These are phyloP conservation scores for Malus asiatica DNA, from an alignment of 306 rosid genomes.

Conservation along the genomic window DNA sequence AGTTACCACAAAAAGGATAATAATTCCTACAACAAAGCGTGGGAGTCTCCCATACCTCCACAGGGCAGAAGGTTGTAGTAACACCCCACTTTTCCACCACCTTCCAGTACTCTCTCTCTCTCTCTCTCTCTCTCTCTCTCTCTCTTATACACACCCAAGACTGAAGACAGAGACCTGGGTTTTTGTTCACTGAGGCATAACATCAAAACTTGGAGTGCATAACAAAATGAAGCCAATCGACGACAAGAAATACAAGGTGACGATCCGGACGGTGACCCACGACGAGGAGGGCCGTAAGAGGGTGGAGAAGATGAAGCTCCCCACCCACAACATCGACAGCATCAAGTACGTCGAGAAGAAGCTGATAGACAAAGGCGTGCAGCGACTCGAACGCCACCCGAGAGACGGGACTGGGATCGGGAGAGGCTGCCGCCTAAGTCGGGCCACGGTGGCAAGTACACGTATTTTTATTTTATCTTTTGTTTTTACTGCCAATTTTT, in stretches of 20 bases:
- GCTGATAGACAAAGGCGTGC: conserved; percentile 54
- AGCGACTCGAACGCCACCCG: conserved; percentile 66
- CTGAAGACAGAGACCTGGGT: background rate
- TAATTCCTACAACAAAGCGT: conserved; percentile 1
- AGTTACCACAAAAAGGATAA: background rate
- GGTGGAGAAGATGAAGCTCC: conserved; percentile 46
- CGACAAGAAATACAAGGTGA: conserved; percentile 27
- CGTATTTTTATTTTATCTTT: no score
- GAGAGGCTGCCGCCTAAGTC: conserved; percentile 44
- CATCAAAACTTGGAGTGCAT: background rate
- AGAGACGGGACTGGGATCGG: conserved; percentile 38
- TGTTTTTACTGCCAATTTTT: no score
- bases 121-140: no score
- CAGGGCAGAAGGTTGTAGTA: conserved; percentile 25
- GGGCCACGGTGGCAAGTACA: conserved; percentile 53
- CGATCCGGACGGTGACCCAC: conserved; percentile 46
- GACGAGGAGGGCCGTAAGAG: conserved; percentile 61
- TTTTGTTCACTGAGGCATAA: background rate
- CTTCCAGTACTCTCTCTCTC: background rate
- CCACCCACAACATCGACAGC: conserved; percentile 53
- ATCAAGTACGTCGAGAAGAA: conserved; percentile 60
- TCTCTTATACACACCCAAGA: no score
- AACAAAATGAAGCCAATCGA: conserved; percentile 44
- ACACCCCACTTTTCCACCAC: background rate
- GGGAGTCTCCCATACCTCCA: background rate